Base-by-base conservation (phyloP, 1,139 yeast species). In the Kurtzmaniella natalensis region DNA sequence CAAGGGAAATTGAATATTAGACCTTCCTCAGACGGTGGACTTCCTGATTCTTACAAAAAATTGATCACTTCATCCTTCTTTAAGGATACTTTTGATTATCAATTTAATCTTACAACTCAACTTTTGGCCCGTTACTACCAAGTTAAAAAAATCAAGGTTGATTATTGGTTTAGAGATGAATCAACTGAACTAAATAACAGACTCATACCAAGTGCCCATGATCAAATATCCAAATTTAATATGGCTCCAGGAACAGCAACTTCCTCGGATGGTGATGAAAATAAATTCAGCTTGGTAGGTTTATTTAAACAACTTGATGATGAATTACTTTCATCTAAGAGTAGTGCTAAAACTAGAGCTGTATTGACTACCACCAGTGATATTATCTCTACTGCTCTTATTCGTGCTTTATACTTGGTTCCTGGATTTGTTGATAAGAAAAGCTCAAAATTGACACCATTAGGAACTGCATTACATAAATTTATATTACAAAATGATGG, bases 51-150 rank as follows among this genome's bases (percentile, higher is more conserved):
- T 30, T 87, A 81, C 56, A 77, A 75, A 37, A 59, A 59, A 17
- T 64, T 84, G 42, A 66, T 85, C 20, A 60, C 64, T 4, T 58
- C 66, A 11, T 62, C 61, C 28, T 60, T 62, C 21, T 69, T 77
- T 31, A 63, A 67, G 25, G 70, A 72, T 16, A 47, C 66, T 18
- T 73, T 81, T 41, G 81, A 82, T 38, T 68, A 72, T 42, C 79
- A 81, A 37, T 64, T 84, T 42, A 82, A 82, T 44, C 63, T 86
- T 36, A 56, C 89, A 20, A 79, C 94, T 11, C 81, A 78, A 45
- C 72, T 81, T 20, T 70, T 89, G 46, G 83, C 88, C 38, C 77
- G 97, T 51, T 92, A 86, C 56, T 88, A 81, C 55, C 96, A 89
- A 53, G 81, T 76, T 38, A 86, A 83, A 51, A 79, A 74, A 38